These are phyloP conservation scores for Podila minutissima DNA, from an alignment of 192 early-diverging fungal genomes.

Conservation along the genomic window DNA sequence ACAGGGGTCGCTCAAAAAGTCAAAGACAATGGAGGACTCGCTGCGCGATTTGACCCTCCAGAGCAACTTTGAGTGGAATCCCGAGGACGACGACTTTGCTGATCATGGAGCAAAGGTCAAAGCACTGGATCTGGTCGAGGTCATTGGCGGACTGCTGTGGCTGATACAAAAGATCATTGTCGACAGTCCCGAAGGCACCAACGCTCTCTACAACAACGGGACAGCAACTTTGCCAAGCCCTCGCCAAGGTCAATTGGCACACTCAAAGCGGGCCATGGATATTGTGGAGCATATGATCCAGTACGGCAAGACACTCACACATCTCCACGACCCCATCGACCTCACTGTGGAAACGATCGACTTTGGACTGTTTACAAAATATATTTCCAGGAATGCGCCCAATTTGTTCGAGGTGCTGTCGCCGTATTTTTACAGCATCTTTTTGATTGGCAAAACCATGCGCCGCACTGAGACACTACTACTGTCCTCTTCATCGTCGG, in stretches of 20 bases:
- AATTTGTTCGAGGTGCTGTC: slow-evolving; percentile 53
- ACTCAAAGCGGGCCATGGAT: slow-evolving; percentile 9
- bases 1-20: slow-evolving; percentile 4
- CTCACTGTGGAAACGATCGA: slow-evolving; percentile 23
- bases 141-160: slow-evolving; percentile 32
- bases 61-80: slow-evolving; percentile 41
- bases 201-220: background rate
- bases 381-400: slow-evolving; percentile 46
- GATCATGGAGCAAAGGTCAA: slow-evolving; percentile 22
- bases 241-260: slow-evolving; percentile 2
- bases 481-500: background rate
- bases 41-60: slow-evolving; percentile 25
- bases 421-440: slow-evolving; percentile 56
- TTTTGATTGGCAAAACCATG: slow-evolving; percentile 50
- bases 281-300: slow-evolving; percentile 44
- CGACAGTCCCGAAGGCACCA: slow-evolving; percentile 1
- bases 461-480: background rate
- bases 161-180: slow-evolving; percentile 15
- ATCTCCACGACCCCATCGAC: slow-evolving; percentile 10
- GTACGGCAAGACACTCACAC: slow-evolving; percentile 4
- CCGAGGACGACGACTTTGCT: slow-evolving; percentile 22
- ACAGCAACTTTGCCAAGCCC: background rate
- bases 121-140: slow-evolving; percentile 32
- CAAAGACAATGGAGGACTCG: slow-evolving; percentile 41
- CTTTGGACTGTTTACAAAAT: slow-evolving; percentile 35